Evolutionary conservation across 768 basidiomycete genomes (phyloP).

Genomic region (Auriscalpium vulgare): DNA sequence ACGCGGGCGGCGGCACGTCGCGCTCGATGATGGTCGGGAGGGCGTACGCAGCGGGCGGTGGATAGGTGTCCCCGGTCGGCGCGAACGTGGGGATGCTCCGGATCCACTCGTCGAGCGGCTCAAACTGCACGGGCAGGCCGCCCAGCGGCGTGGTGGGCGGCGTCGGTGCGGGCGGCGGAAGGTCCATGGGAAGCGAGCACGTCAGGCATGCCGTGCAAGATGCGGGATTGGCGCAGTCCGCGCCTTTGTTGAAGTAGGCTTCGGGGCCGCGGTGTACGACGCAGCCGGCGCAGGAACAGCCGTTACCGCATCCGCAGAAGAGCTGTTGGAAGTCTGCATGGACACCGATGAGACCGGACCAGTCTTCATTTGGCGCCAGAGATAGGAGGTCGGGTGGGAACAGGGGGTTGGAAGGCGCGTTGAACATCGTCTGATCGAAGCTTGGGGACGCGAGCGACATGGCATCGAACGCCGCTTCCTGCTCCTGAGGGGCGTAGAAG

Average conservation of each 20-base stretch:
- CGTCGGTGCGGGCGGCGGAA: slow-evolving; percentile 12
- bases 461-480: slow-evolving; percentile 3
- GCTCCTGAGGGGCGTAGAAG: slow-evolving; percentile 27
- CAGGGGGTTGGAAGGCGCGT: slow-evolving; percentile 5
- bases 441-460: neutral
- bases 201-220: slow-evolving; percentile 11
- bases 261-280: slow-evolving; percentile 11
- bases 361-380: slow-evolving; percentile 6
- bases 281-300: slow-evolving; percentile 11
- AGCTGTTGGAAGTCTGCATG: slow-evolving; percentile 6
- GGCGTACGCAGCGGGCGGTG: neutral
- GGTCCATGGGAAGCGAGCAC: slow-evolving; percentile 2
- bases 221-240: slow-evolving; percentile 3
- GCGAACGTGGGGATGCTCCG: slow-evolving; percentile 9
- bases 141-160: slow-evolving; percentile 14
- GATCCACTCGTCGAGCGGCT: slow-evolving; percentile 15
- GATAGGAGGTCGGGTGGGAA: neutral
- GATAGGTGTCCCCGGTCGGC: slow-evolving; percentile 2
- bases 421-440: slow-evolving; percentile 10
- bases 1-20: slow-evolving; percentile 6
- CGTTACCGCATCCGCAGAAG: slow-evolving; percentile 13
- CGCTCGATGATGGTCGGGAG: slow-evolving; percentile 10
- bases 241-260: slow-evolving; percentile 11
- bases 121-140: slow-evolving; percentile 10
- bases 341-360: slow-evolving; percentile 5